Percentiles rank a stretch among this genome's conserved stretches.
phyloP scores from a whole-genome alignment of 2,329 filamentous ascomycete genomes.

The Penicillium sp. region DNA sequence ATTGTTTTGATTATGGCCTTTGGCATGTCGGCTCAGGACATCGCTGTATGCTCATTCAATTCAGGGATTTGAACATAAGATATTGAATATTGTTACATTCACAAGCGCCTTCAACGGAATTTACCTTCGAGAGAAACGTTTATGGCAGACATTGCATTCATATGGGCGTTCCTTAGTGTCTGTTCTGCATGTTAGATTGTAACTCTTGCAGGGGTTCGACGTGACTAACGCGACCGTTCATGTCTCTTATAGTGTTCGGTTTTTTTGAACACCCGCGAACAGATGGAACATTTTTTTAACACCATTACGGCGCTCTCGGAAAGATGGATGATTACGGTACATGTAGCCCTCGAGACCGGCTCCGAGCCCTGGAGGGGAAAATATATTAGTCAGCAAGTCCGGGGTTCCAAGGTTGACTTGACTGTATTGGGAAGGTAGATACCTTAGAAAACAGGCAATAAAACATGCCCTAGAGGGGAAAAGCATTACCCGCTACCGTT shows the following conservation, averaged over 20 bases:
- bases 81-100: not conserved
- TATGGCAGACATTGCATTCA: slow-evolving; percentile 53
- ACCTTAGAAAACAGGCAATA: not conserved
- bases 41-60: slow-evolving; percentile 37
- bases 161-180: slow-evolving; percentile 57
- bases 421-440: not conserved
- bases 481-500: not conserved
- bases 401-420: slow-evolving; percentile 3
- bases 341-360: not conserved
- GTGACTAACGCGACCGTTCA: slow-evolving; percentile 52
- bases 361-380: not conserved
- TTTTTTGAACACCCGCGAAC: slow-evolving; percentile 56
- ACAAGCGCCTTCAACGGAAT: slow-evolving; percentile 3
- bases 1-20: slow-evolving; percentile 44
- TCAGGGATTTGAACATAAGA: not conserved
- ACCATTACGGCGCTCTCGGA: slow-evolving; percentile 35
- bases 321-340: slow-evolving; percentile 5
- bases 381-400: not conserved
- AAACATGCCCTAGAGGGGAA: not conserved
- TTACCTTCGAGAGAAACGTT: slow-evolving; percentile 55
- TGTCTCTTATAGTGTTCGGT: slow-evolving; percentile 56
- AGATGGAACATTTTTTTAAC: slow-evolving; percentile 46
- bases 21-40: slow-evolving; percentile 52
- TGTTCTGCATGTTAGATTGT: slow-evolving; percentile 25
- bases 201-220: not conserved